phyloP scores from a whole-genome alignment of 2,329 filamentous ascomycete species.

The Rutstroemia sp. region DNA sequence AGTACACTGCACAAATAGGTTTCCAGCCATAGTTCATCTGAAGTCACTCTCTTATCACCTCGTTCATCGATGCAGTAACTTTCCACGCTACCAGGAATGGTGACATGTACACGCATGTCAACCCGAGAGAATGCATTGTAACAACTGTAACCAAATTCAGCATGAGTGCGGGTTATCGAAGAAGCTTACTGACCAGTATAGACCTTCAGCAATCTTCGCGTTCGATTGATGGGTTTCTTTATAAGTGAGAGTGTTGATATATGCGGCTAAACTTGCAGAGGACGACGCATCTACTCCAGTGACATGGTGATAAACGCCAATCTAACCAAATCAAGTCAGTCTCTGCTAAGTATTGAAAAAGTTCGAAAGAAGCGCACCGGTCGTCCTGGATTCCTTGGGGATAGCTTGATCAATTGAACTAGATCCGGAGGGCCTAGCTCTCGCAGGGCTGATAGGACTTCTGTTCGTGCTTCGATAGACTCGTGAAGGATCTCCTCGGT shows the following conservation, averaged over 20 bases:
- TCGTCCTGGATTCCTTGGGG: slow-evolving; percentile 48
- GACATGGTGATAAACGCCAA: slow-evolving; percentile 95
- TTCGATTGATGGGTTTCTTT: slow-evolving; percentile 71
- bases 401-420: slow-evolving; percentile 83
- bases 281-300: slow-evolving; percentile 96
- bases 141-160: slow-evolving; percentile 45
- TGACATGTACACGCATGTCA: slow-evolving; percentile 97
- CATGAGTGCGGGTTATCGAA: slow-evolving; percentile 24
- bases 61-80: slow-evolving; percentile 97
- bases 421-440: slow-evolving; percentile 95
- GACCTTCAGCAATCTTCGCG: slow-evolving; percentile 81
- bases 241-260: slow-evolving; percentile 96
- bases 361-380: slow-evolving; percentile 37
- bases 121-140: slow-evolving; percentile 99
- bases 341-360: neutral
- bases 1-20: slow-evolving; percentile 95
- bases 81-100: slow-evolving; percentile 92
- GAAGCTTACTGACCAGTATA: slow-evolving; percentile 67
- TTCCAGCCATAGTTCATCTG: slow-evolving; percentile 92
- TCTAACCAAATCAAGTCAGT: slow-evolving; percentile 40
- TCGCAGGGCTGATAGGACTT: slow-evolving; percentile 75
- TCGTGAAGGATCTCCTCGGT: slow-evolving; percentile 91
- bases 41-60: slow-evolving; percentile 87
- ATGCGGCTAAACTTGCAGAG: slow-evolving; percentile 91
- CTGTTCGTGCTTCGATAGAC: slow-evolving; percentile 85